Evolutionary conservation across 805 yeast genomes (phyloP).

Genomic region (Suhomyces pyralidae): DNA sequence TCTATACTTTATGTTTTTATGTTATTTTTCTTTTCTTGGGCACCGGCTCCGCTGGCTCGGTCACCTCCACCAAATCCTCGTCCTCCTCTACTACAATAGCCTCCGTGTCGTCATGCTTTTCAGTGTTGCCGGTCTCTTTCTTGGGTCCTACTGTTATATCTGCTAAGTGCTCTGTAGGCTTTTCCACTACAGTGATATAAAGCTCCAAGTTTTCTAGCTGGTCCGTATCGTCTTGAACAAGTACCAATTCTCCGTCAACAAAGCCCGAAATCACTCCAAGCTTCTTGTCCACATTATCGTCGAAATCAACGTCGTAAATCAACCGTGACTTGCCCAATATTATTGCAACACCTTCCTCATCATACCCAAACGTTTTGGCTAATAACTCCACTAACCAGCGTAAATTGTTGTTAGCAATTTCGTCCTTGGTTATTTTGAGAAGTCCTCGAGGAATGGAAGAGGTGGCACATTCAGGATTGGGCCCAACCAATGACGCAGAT

Average conservation of each 20-base stretch:
- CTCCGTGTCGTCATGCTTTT: neutral
- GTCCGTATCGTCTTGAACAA: slow-evolving; percentile 81
- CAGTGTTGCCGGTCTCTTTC: slow-evolving; percentile 1
- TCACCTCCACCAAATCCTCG: slow-evolving; percentile 9
- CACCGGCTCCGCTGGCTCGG: slow-evolving; percentile 11
- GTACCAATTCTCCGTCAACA: slow-evolving; percentile 56
- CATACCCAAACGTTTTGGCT: slow-evolving; percentile 48
- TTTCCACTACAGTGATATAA: slow-evolving; percentile 35
- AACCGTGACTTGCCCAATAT: slow-evolving; percentile 58
- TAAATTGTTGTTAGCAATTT: slow-evolving; percentile 36
- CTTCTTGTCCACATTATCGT: slow-evolving; percentile 58
- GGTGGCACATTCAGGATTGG: slow-evolving; percentile 70
- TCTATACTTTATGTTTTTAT: no score
- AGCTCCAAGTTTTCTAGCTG: slow-evolving; percentile 60
- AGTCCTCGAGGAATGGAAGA: slow-evolving; percentile 53
- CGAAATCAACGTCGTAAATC: slow-evolving; percentile 83
- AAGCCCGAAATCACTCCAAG: slow-evolving; percentile 54
- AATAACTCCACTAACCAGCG: slow-evolving; percentile 51
- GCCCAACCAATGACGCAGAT: slow-evolving; percentile 56
- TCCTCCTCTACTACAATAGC: slow-evolving; percentile 8
- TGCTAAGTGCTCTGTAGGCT: neutral
- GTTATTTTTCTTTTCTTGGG: slow-evolving; percentile 9
- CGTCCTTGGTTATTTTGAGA: slow-evolving; percentile 27
- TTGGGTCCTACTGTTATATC: slow-evolving; percentile 1
- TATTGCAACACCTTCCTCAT: slow-evolving; percentile 50